phyloP scores from a whole-genome alignment of 306 rosid genomes.

The Neltuma alba region DNA sequence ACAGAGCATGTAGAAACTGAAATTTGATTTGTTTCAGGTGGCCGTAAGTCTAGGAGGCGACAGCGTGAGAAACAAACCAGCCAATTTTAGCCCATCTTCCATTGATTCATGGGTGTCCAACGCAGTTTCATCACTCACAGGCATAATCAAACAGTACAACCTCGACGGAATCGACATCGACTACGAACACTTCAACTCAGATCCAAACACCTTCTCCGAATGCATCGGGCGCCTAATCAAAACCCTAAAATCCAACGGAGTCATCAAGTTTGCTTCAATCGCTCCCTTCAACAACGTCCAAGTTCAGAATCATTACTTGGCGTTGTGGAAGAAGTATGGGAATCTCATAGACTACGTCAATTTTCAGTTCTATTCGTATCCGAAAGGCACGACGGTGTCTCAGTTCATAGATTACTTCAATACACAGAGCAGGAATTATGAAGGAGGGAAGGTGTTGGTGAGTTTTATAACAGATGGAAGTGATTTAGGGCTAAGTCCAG shows the following conservation, averaged over 20 bases:
- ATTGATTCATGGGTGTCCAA: conserved; percentile 78
- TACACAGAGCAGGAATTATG: conserved; percentile 60
- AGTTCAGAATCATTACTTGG: conserved; percentile 69
- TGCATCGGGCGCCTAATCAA: conserved; percentile 62
- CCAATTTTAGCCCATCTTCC: conserved; percentile 63
- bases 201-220: conserved; percentile 63
- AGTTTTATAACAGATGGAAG: conserved; percentile 70
- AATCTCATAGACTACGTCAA: conserved; percentile 74
- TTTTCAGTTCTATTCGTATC: conserved; percentile 86
- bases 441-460: conserved; percentile 66
- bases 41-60: conserved; percentile 79
- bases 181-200: conserved; percentile 68
- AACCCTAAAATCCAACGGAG: conserved; percentile 56
- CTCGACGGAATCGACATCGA: conserved; percentile 80
- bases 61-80: conserved; percentile 35
- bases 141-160: conserved; percentile 56
- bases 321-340: conserved; percentile 72
- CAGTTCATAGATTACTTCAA: conserved; percentile 63
- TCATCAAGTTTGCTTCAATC: conserved; percentile 68
- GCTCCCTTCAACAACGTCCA: conserved; percentile 71
- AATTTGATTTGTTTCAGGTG: conserved; percentile 15
- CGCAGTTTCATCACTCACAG: conserved; percentile 76
- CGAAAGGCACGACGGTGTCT: conserved; percentile 57
- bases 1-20: neutral
- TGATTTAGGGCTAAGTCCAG: conserved; percentile 55